phyloP scores from a whole-genome alignment of 2,329 filamentous ascomycete genomes.

The Lachnellula cervina region DNA sequence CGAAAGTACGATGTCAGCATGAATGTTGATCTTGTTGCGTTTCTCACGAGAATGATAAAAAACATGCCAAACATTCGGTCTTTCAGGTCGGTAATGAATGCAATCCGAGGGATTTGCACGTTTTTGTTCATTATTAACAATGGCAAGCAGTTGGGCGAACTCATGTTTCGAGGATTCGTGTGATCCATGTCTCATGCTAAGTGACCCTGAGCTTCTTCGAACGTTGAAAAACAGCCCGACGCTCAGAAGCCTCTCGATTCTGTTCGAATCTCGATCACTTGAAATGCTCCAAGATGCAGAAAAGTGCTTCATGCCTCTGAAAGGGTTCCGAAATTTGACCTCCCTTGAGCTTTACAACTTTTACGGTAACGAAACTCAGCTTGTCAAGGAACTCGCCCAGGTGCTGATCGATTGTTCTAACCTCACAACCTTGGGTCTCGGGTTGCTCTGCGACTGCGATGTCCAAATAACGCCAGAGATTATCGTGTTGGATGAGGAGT shows the following conservation, averaged over 20 bases:
- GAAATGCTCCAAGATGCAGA: neutral
- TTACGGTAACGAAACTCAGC: neutral
- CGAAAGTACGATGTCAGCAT: neutral
- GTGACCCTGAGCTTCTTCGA: neutral
- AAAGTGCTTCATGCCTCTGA: neutral
- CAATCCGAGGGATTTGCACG: neutral
- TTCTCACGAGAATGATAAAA: conserved; percentile 4
- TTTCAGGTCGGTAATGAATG: conserved; percentile 1
- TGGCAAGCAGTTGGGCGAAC: conserved; percentile 1
- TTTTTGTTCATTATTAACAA: neutral
- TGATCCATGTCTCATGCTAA: conserved; percentile 5
- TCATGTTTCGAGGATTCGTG: neutral
- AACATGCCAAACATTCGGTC: conserved; percentile 10
- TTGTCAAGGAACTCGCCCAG: neutral
- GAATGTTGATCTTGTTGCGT: conserved; percentile 4
- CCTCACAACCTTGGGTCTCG: conserved; percentile 9
- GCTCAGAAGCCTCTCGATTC: neutral
- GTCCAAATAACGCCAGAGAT: neutral
- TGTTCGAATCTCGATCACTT: neutral
- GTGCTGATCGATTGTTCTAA: neutral
- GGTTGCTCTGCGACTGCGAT: neutral
- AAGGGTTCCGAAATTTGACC: conserved; percentile 8
- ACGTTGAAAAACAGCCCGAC: neutral
- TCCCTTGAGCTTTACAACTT: conserved; percentile 10
- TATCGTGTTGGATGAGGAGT: neutral